These are phyloP conservation scores for Epicoccum sorghinum DNA, from an alignment of 2,329 filamentous ascomycete genomes.

Conservation along the genomic window DNA sequence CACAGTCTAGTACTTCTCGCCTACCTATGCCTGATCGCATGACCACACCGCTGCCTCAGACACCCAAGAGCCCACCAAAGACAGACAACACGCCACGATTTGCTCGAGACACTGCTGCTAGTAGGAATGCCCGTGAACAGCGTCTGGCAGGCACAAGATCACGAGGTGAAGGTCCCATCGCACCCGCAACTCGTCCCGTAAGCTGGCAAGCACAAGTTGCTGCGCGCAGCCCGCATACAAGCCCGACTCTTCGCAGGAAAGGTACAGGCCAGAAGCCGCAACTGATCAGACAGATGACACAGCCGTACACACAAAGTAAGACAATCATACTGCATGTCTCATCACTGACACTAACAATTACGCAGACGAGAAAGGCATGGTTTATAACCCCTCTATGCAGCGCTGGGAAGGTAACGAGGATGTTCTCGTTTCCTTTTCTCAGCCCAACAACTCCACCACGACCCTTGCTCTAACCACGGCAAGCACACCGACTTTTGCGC, in stretches of 20 bases:
- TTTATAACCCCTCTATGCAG: conserved; percentile 85
- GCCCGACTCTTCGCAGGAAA: conserved; percentile 55
- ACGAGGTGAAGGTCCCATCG: conserved; percentile 56
- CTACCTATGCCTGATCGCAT: conserved; percentile 53
- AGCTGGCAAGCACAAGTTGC: conserved; percentile 66
- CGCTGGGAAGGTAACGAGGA: conserved; percentile 98
- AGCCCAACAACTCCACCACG: conserved; percentile 55
- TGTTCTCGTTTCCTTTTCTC: conserved; percentile 74
- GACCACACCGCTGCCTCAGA: conserved; percentile 54
- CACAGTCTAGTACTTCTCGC: conserved; percentile 55
- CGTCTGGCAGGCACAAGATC: conserved; percentile 56
- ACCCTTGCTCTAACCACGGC: conserved; percentile 48
- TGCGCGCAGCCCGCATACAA: conserved; percentile 57
- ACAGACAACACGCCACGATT: conserved; percentile 64
- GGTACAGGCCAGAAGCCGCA: conserved; percentile 75
- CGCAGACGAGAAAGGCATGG: conserved; percentile 89
- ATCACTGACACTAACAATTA: conserved; percentile 20
- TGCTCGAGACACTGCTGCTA: conserved; percentile 70
- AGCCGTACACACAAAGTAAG: conserved; percentile 81
- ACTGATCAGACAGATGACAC: conserved; percentile 82
- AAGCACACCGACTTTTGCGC: conserved; percentile 49
- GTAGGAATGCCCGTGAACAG: conserved; percentile 68
- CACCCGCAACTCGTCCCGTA: conserved; percentile 54
- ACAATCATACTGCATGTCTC: conserved; percentile 22
- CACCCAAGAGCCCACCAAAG: conserved; percentile 63